Base-by-base conservation (phyloP, 2,329 filamentous ascomycete species). In the Colletotrichum sp. region DNA sequence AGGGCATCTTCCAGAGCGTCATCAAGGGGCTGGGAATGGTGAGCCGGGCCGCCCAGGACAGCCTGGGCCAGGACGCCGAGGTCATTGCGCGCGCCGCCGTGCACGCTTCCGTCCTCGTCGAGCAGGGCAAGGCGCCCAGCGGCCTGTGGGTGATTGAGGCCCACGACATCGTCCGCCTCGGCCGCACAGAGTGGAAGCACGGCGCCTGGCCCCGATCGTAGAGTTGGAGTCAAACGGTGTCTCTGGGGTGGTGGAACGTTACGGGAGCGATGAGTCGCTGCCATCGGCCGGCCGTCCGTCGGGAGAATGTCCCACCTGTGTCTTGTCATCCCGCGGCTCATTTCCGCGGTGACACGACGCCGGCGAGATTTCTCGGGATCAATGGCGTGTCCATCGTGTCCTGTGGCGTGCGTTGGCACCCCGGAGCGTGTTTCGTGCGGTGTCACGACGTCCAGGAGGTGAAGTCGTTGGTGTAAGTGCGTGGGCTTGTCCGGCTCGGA, bases 51-150 rank as follows among this genome's bases (percentile, higher is more conserved):
- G 59, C 92, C 77, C 92, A 92, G 85, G 92, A 98, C 81, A 85
- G 83, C 8, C 89, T 95, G 84, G 94, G 92, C 3, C 94, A 97
- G 86, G 95, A 97, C 68, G 92, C 91, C 7, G 90, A 93, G 72
- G 90, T 94, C 39, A 95, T 98, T 84, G 94, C 88, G 4, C 89
- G 89, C 78, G 94, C 94, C 15, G 93, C 93, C 5, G 90, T 94
- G 4, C 86, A 86, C 67, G 94, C 93, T 2, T 90, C 88, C 10
- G 81, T 90, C 78, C 83, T 93, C 68, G 92, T 91, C 1, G 87
- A 87, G 76, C 87, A 91, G 83, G 91, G 91, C 74, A 91, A 90
- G 84, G 90, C 89, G n/a, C 89, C 88, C 71, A 87, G 81, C 83
- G 92, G 88, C 87, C 91, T 83, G 77, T 95, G 93, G 93, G 80